Evolutionary conservation across 805 yeast species (phyloP), one percentile per base, ranked within the genome.

Genomic region (Jamesozyma spencerorum): DNA sequence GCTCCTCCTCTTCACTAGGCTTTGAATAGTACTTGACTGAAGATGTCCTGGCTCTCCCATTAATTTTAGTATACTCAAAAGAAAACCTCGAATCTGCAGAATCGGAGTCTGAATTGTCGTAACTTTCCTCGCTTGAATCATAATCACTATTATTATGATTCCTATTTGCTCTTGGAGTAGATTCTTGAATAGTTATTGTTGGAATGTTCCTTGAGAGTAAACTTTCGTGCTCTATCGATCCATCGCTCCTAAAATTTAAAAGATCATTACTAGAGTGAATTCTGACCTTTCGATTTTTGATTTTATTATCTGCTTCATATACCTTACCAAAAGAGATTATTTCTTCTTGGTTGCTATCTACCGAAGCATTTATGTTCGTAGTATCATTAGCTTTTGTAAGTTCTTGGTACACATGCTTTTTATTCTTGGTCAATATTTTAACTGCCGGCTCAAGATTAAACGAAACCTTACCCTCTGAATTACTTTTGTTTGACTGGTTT

Each of bases 21-120:
- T 62, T 58, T 1, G 60, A 54, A 51, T 77, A 75, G 52, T 75
- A 75, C 43, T 72, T 70, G 18, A 71, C 67, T 0, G 81, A 75
- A 1, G 72, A 62, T 40, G 74, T 73, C 44, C 81, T 62, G 39
- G 74, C 72, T 45, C 81, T 62, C 3, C 75, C 76, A n/a, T 71
- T 66, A 6, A 58, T 48, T 1, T 57, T 60, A 14, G 65, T 68
- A 33, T 64, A 63, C 36, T 72, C 76, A 47, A 77, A 77, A 1
- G 81, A 75, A 47, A 75, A 77, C 40, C 46, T 47, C 2, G 64
- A 60, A 20, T 28, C 37, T 3, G 53, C 40, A 14, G 40, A 45
- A 34, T 59, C 62, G 1, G 50, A 50, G 13, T 43, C 55, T 3
- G 37, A 20, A 4, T 38, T 36, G n/a, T 38, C 12, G 3, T 20